These are phyloP conservation scores for Penicillium digitatum DNA, from an alignment of 2,329 filamentous ascomycete genomes.

Conservation along the genomic window DNA sequence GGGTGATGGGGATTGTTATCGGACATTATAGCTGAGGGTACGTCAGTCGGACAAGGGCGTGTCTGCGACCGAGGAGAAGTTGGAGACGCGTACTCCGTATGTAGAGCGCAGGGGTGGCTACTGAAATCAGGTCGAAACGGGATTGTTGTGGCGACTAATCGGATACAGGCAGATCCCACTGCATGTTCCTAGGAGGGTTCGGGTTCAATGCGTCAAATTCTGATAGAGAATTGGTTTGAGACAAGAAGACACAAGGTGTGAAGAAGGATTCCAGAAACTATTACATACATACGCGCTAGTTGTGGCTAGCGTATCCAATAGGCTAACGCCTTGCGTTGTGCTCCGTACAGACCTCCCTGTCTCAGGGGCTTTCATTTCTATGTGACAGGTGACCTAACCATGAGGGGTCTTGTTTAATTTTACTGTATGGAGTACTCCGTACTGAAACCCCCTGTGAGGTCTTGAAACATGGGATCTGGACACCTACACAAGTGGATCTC, in stretches of 20 bases:
- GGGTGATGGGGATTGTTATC: slow-evolving; percentile 27
- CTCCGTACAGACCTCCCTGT: background rate
- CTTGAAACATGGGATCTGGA: background rate
- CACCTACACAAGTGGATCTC: background rate
- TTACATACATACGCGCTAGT: slow-evolving; percentile 13
- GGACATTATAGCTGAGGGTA: slow-evolving; percentile 15
- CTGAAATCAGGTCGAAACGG: background rate
- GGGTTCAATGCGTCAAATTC: background rate
- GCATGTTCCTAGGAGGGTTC: slow-evolving; percentile 3
- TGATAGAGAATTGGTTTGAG: background rate
- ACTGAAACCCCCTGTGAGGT: background rate
- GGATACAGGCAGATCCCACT: slow-evolving; percentile 9
- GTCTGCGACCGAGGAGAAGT: slow-evolving; percentile 9
- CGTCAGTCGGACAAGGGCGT: slow-evolving; percentile 17
- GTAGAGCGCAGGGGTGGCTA: slow-evolving; percentile 6
- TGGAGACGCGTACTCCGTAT: slow-evolving; percentile 6
- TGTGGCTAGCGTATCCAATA: slow-evolving; percentile 7
- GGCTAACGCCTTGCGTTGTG: slow-evolving; percentile 2
- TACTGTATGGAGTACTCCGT: background rate
- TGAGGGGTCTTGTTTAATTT: background rate
- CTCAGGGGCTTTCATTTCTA: slow-evolving; percentile 8
- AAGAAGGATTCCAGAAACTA: slow-evolving; percentile 11
- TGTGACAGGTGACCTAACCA: slow-evolving; percentile 1
- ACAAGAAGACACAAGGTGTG: slow-evolving; percentile 1
- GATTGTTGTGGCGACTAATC: slow-evolving; percentile 3